Percentiles rank a stretch among this genome's conserved stretches.
Conservation (phyloP, 2,329 filamentous ascomycete genomes). For the Alternaria solani region DNA sequence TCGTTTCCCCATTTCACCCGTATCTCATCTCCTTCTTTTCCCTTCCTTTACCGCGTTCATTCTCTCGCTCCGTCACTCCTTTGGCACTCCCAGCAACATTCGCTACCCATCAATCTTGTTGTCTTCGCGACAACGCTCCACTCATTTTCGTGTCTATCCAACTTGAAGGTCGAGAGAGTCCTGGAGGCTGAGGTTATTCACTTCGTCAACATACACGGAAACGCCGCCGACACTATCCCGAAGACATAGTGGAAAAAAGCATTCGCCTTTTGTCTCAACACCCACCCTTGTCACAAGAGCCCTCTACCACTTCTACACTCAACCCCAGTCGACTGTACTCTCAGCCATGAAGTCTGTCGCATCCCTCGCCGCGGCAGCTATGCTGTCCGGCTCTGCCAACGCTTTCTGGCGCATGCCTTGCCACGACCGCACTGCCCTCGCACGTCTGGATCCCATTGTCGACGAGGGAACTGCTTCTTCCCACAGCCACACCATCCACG, state of each 20-base stretch:
- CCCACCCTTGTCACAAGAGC: constrained; percentile 6
- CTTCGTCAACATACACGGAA: constrained; percentile 14
- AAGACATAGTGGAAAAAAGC: constrained; percentile 12
- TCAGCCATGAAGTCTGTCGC: constrained; percentile 43
- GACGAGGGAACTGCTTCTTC: constrained; percentile 37
- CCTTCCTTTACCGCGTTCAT: constrained; percentile 30
- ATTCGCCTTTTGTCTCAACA: constrained; percentile 3
- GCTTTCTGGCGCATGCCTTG: constrained; percentile 77
- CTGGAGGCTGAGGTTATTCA: constrained; percentile 35
- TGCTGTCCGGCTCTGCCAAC: constrained; percentile 57
- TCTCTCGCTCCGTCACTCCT: constrained; percentile 40
- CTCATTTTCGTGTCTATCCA: constrained; percentile 41
- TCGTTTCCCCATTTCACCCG: constrained; percentile 22
- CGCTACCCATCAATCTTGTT: constrained; percentile 29
- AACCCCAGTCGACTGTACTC: constrained; percentile 4
- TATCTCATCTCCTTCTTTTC: constrained; percentile 26
- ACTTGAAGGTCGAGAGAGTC: constrained; percentile 29
- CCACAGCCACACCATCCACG: constrained; percentile 47
- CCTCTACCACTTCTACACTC: constrained; percentile 10
- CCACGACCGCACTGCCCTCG: constrained; percentile 66
- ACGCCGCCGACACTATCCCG: not conserved
- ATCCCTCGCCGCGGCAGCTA: constrained; percentile 37
- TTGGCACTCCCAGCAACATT: constrained; percentile 35
- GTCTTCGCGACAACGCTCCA: constrained; percentile 30
- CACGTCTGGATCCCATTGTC: constrained; percentile 61